These are phyloP conservation scores for Yamadazyma tumulicola DNA, from an alignment of 805 yeast genomes.

Conservation along the genomic window DNA sequence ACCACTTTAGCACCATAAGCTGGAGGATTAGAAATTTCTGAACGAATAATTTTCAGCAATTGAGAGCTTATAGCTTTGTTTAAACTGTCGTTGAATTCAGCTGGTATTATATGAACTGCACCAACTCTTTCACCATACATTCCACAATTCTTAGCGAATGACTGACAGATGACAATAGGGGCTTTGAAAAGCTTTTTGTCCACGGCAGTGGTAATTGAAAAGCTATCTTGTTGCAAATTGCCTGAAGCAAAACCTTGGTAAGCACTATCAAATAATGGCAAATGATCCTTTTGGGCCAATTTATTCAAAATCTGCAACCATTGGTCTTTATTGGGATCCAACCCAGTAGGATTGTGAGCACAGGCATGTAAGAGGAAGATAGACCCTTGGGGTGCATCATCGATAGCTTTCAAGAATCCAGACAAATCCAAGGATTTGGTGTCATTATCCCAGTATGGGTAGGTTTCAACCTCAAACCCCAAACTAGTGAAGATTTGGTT, in stretches of 20 bases:
- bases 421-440: constrained; percentile 68
- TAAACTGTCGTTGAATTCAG: constrained; percentile 34
- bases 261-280: constrained; percentile 89
- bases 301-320: constrained; percentile 72
- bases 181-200: constrained; percentile 24
- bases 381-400: constrained; percentile 70
- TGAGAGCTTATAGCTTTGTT: constrained; percentile 68
- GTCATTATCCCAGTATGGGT: constrained; percentile 82
- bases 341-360: constrained; percentile 97
- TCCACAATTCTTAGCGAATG: constrained; percentile 95
- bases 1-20: constrained; percentile 94
- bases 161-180: constrained; percentile 71
- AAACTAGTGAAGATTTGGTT: constrained; percentile 69
- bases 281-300: constrained; percentile 57
- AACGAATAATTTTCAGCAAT: constrained; percentile 68
- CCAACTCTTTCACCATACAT: constrained; percentile 98
- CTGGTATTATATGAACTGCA: constrained; percentile 74
- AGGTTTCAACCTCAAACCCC: constrained; percentile 64
- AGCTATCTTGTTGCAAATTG: constrained; percentile 76
- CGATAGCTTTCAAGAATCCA: constrained; percentile 63
- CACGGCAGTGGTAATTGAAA: constrained; percentile 70
- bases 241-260: constrained; percentile 98
- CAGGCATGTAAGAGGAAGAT: constrained; percentile 86
- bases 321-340: constrained; percentile 82
- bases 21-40: constrained; percentile 92